Conservation (phyloP, 2,329 filamentous ascomycete genomes). For the Trematosphaeria pertusa region DNA sequence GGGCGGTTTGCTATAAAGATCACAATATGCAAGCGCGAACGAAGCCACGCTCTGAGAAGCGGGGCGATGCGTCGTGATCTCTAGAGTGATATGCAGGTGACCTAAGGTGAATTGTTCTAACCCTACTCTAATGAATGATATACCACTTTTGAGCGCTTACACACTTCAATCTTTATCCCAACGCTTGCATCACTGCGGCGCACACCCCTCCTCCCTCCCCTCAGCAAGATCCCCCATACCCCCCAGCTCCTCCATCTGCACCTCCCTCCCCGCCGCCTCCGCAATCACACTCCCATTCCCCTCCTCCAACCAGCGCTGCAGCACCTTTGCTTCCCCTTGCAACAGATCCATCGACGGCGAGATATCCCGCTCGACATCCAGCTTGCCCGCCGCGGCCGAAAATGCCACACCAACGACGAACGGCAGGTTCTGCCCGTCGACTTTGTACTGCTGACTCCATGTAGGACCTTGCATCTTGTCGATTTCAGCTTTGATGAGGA, state of each 20-base stretch:
- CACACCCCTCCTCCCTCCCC: no score
- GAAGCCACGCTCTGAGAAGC: no score
- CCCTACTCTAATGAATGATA: no score
- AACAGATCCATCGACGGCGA: background rate
- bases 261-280: background rate
- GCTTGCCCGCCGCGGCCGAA: background rate
- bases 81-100: no score
- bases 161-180: no score
- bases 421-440: background rate
- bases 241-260: background rate
- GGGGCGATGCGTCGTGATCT: no score
- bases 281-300: background rate
- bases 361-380: background rate
- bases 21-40: no score
- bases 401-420: conserved; percentile 1
- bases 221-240: no score
- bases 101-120: no score
- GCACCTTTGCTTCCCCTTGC: background rate
- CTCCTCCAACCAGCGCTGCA: background rate
- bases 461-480: background rate
- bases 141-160: no score
- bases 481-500: background rate
- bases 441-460: background rate
- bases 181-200: no score
- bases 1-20: no score